These are phyloP conservation scores for Cucurbita ficifolia DNA, from an alignment of 306 rosid genomes.

Conservation along the genomic window DNA sequence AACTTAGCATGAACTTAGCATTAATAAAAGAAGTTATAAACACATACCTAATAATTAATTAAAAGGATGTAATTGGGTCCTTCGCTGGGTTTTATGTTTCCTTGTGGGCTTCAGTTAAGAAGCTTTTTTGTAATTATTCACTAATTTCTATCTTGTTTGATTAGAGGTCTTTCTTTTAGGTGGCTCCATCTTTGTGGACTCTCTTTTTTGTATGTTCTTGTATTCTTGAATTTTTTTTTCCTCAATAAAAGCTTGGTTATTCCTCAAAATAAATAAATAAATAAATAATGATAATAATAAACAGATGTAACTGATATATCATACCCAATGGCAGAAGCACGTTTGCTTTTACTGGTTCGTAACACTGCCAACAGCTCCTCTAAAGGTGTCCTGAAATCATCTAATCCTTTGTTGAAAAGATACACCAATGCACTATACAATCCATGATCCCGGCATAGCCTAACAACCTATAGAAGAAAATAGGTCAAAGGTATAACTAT, in stretches of 20 bases:
- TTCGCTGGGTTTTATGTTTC: no score
- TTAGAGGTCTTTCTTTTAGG: no score
- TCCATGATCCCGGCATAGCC: conserved; percentile 88
- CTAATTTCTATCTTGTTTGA: no score
- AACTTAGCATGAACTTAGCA: background rate
- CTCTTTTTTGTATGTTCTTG: no score
- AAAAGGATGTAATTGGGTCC: background rate
- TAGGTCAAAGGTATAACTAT: conserved; percentile 1
- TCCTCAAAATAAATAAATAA: no score
- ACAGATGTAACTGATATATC: conserved; percentile 11
- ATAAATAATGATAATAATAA: no score
- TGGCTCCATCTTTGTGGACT: no score
- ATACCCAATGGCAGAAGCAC: conserved; percentile 59
- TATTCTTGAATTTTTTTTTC: no score
- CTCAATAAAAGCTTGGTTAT: no score
- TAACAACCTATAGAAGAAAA: conserved; percentile 46
- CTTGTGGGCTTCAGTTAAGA: no score
- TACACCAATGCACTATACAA: conserved; percentile 82
- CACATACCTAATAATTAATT: background rate
- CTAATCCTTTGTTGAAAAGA: conserved; percentile 87
- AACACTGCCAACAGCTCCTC: conserved; percentile 84
- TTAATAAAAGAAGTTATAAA: background rate
- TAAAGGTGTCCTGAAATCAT: conserved; percentile 83
- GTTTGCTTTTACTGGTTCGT: conserved; percentile 49
- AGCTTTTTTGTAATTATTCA: no score